A percentile compares a stretch with the other conserved stretches of the same genome.
Conservation (phyloP, 2,329 filamentous ascomycete genomes). For the Penicillium sp. region DNA sequence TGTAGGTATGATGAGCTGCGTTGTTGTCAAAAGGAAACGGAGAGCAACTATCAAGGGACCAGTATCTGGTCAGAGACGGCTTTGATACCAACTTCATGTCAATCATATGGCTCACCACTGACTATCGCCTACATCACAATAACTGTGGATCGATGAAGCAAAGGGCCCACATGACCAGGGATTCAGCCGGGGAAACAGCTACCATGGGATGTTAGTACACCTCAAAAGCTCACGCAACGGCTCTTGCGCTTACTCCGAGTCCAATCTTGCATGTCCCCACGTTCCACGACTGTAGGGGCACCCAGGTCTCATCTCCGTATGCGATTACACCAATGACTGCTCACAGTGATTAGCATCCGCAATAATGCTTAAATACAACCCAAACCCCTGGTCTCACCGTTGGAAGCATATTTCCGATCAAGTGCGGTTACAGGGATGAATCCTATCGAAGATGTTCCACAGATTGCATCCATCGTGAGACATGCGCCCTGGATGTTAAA, state of each 20-base stretch:
- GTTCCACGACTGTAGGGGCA: constrained; percentile 13
- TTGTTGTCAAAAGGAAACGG: constrained; percentile 15
- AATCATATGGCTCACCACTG: constrained; percentile 18
- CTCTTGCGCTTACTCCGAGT: constrained; percentile 11
- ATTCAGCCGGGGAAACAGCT: constrained; percentile 15
- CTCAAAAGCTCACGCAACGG: not conserved
- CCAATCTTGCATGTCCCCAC: constrained; percentile 13
- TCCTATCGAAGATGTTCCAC: constrained; percentile 17
- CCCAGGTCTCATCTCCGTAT: constrained; percentile 18
- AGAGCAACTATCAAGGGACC: constrained; percentile 7
- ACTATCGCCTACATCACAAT: constrained; percentile 17
- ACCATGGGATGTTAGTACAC: not conserved
- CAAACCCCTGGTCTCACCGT: not conserved
- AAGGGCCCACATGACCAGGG: constrained; percentile 19
- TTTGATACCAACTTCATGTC: too few species aligned
- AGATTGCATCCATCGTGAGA: constrained; percentile 20
- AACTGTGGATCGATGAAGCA: constrained; percentile 23
- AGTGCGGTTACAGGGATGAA: constrained; percentile 12
- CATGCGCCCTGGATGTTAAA: constrained; percentile 14
- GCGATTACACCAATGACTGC: constrained; percentile 13
- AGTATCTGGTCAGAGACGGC: not conserved
- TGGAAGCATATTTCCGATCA: constrained; percentile 7
- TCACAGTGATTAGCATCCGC: not conserved
- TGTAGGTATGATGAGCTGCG: constrained; percentile 19
- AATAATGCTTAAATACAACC: too few species aligned